Evolutionary conservation across 1,284 basidiomycete genomes (phyloP).

Genomic region (Schizophyllum amplum): DNA sequence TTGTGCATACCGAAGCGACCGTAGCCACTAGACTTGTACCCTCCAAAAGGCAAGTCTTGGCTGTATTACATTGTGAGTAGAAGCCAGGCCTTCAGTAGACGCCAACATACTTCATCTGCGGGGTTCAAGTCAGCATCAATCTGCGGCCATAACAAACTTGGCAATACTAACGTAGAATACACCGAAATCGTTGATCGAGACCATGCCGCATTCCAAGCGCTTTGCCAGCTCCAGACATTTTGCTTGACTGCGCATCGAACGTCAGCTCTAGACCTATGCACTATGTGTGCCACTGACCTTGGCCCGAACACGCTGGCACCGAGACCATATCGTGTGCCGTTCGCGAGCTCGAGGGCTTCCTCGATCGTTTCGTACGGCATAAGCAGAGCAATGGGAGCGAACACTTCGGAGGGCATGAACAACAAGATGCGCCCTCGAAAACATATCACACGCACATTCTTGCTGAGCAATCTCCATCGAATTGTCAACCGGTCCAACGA

Average conservation of each 20-base stretch:
- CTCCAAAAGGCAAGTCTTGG: conserved; percentile 93
- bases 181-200: conserved; percentile 91
- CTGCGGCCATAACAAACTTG: not conserved
- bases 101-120: conserved; percentile 14
- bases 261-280: too few species aligned
- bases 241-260: conserved; percentile 40
- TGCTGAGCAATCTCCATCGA: conserved; percentile 71
- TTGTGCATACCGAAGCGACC: conserved; percentile 68
- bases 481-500: conserved; percentile 75
- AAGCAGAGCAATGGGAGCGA: conserved; percentile 82
- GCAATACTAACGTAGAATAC: conserved; percentile 74
- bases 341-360: conserved; percentile 81
- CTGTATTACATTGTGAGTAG: conserved; percentile 33
- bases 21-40: conserved; percentile 83
- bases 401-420: conserved; percentile 43
- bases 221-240: conserved; percentile 75
- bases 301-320: conserved; percentile 94
- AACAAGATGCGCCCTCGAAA: conserved; percentile 2
- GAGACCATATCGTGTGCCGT: conserved; percentile 83
- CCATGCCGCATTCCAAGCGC: conserved; percentile 88
- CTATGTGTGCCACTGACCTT: conserved; percentile 15
- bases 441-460: conserved; percentile 51
- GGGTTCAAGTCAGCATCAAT: not conserved
- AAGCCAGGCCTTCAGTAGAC: conserved; percentile 3
- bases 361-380: conserved; percentile 77